Evolutionary conservation across 768 basidiomycete genomes (phyloP).

Genomic region (Russula abietina): DNA sequence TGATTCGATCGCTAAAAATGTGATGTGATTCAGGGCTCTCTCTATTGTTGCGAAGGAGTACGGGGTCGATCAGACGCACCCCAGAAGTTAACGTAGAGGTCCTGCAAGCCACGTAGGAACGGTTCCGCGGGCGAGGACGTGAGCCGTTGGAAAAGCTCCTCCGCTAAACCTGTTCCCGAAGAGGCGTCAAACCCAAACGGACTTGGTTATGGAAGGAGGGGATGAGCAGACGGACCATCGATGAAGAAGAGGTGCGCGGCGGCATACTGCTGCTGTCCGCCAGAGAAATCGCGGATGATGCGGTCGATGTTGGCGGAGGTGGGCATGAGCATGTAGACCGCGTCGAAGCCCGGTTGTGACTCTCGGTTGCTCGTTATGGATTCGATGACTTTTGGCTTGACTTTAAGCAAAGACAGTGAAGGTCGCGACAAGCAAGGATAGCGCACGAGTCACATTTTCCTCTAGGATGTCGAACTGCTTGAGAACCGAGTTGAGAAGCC

Average conservation of each 20-base stretch:
- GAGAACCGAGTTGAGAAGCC: slow-evolving; percentile 74
- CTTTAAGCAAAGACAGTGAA: background rate
- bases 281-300: slow-evolving; percentile 77
- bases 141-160: slow-evolving; percentile 68
- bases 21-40: background rate
- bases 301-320: slow-evolving; percentile 91
- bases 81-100: slow-evolving; percentile 91
- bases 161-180: slow-evolving; percentile 55
- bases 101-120: slow-evolving; percentile 68
- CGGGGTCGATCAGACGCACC: slow-evolving; percentile 44
- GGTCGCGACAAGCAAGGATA: background rate
- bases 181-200: background rate
- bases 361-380: slow-evolving; percentile 77
- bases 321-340: slow-evolving; percentile 90
- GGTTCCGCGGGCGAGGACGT: slow-evolving; percentile 72
- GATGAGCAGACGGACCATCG: slow-evolving; percentile 54
- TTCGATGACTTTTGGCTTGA: slow-evolving; percentile 69
- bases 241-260: slow-evolving; percentile 90
- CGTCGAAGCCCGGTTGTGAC: slow-evolving; percentile 81
- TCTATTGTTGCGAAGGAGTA: background rate
- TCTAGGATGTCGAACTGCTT: slow-evolving; percentile 92
- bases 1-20: slow-evolving; percentile 67
- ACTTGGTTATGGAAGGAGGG: too few species aligned
- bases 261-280: slow-evolving; percentile 63
- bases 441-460: slow-evolving; percentile 93